Base-by-base conservation (phyloP, 106 monocot species). In the Gastrodia elata region DNA sequence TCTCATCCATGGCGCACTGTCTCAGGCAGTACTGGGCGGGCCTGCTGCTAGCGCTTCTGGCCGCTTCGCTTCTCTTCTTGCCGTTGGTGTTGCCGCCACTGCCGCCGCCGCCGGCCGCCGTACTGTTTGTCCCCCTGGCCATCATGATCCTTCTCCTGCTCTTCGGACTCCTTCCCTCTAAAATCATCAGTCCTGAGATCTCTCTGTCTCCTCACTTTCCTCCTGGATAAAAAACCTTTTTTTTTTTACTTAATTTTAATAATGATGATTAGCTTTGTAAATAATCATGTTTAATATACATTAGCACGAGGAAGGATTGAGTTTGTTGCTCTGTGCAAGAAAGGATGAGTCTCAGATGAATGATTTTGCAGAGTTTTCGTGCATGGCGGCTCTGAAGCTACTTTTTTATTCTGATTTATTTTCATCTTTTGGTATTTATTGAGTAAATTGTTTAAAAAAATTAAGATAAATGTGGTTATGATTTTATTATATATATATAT, bases 131-230 rank as follows among this genome's bases (percentile, higher is more conserved):
- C 57, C 57, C 57, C 1, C 15, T 58, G 15, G n/a, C 25, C 57
- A 58, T 58, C 57, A 58, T 58, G 57, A n/a, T 58, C 15, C 57
- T 58, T 27, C 57, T 58, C 15, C 57, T 58, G 25, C 57, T 58
- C 57, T 26, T 58, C 57, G 57, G 57, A 8, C 26, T 58, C 57
- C 15, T 27, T 27, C 57, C 57, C 57, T 58, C n/a, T 58, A 27
- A 58, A 7, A 22, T 0, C 8, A 5, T 58, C 15, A 58, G 25
- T 27, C 2, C 57, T 25, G 57, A 58, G 1, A 58, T 58, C n/a
- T 27, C 25, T 25, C 22, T 58, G 15, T 58, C 57, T 25, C 57
- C 57, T 4, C 22, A 58, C 26, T 58, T 58, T 27, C 57, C 57
- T 58, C 57, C 26, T 27, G 25, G 26, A 27, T 58, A 58, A 27